Conservation (phyloP, 345 rosid genomes). For the Acer saccharum region DNA sequence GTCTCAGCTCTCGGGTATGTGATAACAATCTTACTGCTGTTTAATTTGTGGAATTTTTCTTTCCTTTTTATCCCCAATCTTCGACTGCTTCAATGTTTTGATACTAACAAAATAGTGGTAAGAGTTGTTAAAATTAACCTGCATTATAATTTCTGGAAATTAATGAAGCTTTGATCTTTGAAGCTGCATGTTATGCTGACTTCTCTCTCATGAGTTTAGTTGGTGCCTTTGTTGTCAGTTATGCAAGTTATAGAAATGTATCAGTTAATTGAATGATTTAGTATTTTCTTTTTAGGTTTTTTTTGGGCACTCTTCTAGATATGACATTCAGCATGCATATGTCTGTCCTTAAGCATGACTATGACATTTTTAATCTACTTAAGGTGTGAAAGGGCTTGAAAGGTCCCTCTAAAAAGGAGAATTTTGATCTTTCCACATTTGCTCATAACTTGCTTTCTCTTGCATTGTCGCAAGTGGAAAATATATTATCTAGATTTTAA, state of each 20-base stretch:
- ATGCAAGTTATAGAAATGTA: background rate
- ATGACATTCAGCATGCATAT: background rate
- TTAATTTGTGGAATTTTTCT: slow-evolving; percentile 10
- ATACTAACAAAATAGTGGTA: background rate
- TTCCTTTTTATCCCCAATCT: background rate
- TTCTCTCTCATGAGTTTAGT: background rate
- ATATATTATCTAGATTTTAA: background rate
- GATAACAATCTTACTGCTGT: slow-evolving; percentile 3
- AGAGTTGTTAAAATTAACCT: background rate
- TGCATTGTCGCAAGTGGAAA: background rate
- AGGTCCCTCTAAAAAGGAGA: background rate
- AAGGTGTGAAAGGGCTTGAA: background rate
- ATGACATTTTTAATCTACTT: background rate
- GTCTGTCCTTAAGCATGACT: background rate
- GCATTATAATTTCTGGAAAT: background rate
- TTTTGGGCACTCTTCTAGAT: background rate
- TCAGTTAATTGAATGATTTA: background rate
- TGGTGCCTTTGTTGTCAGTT: background rate
- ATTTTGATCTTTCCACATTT: background rate
- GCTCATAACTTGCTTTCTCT: background rate
- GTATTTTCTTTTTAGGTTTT: background rate
- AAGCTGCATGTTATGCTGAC: background rate
- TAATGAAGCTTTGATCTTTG: background rate
- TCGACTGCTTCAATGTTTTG: background rate
- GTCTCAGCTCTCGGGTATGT: slow-evolving; percentile 76